Conservation (phyloP, 352 stramenopile genomes). For the Globisporangium heterothallicum region DNA sequence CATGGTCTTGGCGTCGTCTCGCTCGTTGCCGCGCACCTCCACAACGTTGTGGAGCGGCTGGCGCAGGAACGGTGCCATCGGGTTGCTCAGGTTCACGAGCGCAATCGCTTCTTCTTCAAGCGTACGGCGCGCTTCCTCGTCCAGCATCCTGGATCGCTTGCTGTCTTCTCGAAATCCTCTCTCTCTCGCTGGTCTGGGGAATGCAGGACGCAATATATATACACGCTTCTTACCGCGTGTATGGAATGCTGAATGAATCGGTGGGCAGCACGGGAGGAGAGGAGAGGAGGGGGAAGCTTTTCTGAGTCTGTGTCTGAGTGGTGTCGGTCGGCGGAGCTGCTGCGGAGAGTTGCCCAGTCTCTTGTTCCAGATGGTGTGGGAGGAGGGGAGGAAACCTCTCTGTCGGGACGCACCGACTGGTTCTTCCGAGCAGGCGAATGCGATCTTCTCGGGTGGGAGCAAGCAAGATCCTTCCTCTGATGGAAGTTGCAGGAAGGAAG, state of each 20-base stretch:
- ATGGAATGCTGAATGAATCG: neutral
- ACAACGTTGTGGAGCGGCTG: neutral
- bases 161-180: too few relatives aligned
- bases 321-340: constrained; percentile 10
- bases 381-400: neutral
- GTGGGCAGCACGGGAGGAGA: neutral
- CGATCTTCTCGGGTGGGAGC: too few relatives aligned
- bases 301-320: constrained; percentile 26
- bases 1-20: constrained; percentile 1
- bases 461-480: too few relatives aligned
- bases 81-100: constrained; percentile 58
- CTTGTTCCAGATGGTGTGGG: constrained; percentile 4
- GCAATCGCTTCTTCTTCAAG: constrained; percentile 66
- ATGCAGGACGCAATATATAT: neutral
- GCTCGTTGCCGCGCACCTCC: neutral
- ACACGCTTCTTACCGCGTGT: neutral
- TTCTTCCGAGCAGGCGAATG: too few relatives aligned
- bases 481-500: too few relatives aligned
- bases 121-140: constrained; percentile 43
- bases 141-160: constrained; percentile 27
- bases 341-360: constrained; percentile 10
- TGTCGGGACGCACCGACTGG: neutral
- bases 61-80: constrained; percentile 8
- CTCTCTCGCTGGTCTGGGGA: neutral
- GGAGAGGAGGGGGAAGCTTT: neutral